phyloP scores from a whole-genome alignment of 371 early-diverging fungal species.

The Choanephora cucurbitarum region DNA sequence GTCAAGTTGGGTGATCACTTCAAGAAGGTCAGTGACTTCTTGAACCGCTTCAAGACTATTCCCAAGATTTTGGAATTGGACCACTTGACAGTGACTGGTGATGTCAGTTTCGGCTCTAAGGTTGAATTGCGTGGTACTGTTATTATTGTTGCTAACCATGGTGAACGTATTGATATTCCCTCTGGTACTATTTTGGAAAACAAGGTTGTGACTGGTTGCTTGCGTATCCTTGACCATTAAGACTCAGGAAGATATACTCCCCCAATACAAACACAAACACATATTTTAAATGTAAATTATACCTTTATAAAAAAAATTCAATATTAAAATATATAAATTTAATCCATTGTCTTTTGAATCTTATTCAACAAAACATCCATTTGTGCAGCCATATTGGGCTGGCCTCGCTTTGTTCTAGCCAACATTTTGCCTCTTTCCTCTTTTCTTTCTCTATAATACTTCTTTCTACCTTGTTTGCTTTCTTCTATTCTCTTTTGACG shows the following conservation, averaged over 20 bases:
- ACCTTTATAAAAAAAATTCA: conserved; percentile 4
- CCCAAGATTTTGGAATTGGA: conserved; percentile 98
- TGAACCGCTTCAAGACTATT: conserved; percentile 87
- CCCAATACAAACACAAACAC: background rate
- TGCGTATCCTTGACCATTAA: conserved; percentile 87
- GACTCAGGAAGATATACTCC: background rate
- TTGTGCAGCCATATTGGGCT: conserved; percentile 67
- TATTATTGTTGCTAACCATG: conserved; percentile 98
- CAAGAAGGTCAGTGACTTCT: conserved; percentile 83
- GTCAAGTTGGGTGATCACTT: conserved; percentile 99
- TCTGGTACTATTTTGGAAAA: conserved; percentile 97
- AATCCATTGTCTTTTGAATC: conserved; percentile 46
- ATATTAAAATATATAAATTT: conserved; percentile 4
- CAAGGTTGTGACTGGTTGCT: conserved; percentile 97
- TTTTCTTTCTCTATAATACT: conserved; percentile 59
- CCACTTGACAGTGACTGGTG: conserved; percentile 98
- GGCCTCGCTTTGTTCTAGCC: conserved; percentile 60
- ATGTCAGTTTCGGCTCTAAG: conserved; percentile 96
- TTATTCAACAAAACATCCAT: conserved; percentile 61
- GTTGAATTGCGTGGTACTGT: conserved; percentile 97
- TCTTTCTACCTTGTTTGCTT: conserved; percentile 48
- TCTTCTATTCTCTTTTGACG: conserved; percentile 38
- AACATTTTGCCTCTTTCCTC: conserved; percentile 59
- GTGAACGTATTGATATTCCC: conserved; percentile 97
- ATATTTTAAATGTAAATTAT: conserved; percentile 4